Percentiles rank a stretch among this genome's conserved stretches.
Evolutionary conservation across 2,329 filamentous ascomycete genomes (phyloP).

Genomic region (Zasmidium cellare): DNA sequence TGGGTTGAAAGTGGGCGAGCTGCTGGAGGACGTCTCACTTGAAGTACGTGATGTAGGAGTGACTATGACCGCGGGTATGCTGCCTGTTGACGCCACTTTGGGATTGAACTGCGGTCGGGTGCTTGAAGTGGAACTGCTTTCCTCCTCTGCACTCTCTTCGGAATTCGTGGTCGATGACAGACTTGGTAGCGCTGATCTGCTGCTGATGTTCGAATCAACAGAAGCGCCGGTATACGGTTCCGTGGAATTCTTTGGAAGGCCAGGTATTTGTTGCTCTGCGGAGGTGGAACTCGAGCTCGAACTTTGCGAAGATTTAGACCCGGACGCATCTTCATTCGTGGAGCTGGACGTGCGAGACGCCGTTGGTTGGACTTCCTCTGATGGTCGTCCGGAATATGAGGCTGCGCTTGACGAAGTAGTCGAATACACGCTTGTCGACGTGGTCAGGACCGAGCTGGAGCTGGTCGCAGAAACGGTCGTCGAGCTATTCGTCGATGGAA

Average conservation of each 20-base stretch:
- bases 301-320: neutral
- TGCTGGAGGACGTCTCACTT: neutral
- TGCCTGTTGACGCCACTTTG: neutral
- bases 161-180: neutral
- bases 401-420: neutral
- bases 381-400: neutral
- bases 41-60: neutral
- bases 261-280: neutral
- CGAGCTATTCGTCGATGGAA: neutral
- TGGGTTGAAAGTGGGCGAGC: neutral
- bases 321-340: neutral
- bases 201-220: neutral
- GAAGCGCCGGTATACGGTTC: neutral
- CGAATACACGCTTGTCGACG: neutral
- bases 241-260: neutral
- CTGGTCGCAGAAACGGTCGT: conserved; percentile 10
- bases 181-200: neutral
- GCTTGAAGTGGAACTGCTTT: neutral
- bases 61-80: neutral
- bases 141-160: neutral
- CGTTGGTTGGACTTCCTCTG: neutral
- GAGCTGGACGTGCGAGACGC: neutral
- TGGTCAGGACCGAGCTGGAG: neutral
- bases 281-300: conserved; percentile 2
- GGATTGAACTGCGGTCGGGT: neutral